Evolutionary conservation across 2,329 filamentous ascomycete species (phyloP).

Genomic region (Pestalotiopsis sp.): DNA sequence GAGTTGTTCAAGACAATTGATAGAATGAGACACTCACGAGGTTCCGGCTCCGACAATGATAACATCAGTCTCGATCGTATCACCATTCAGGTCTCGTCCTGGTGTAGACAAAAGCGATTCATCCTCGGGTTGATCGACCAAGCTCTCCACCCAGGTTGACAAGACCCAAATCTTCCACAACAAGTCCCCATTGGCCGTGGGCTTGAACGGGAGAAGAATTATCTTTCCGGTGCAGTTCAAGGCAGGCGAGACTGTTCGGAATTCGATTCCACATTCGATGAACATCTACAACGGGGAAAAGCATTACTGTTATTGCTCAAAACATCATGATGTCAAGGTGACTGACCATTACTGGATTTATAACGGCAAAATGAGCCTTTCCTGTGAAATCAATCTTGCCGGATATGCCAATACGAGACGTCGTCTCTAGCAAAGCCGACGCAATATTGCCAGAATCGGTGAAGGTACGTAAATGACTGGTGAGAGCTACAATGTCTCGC

Average conservation of each 20-base stretch:
- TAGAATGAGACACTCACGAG: constrained; percentile 23
- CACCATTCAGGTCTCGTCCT: constrained; percentile 17
- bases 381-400: constrained; percentile 20
- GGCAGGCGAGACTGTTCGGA: constrained; percentile 33
- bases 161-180: constrained; percentile 39
- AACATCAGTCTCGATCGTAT: constrained; percentile 33
- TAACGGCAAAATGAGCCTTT: constrained; percentile 19
- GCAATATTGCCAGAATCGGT: constrained; percentile 24
- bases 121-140: constrained; percentile 31
- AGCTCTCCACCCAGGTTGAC: constrained; percentile 29
- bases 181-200: not conserved
- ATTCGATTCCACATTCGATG: constrained; percentile 33
- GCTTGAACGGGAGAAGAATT: constrained; percentile 29
- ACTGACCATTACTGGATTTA: constrained; percentile 17
- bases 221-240: constrained; percentile 34
- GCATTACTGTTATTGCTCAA: not conserved
- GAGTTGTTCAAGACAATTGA: not conserved
- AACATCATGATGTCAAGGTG: not conserved
- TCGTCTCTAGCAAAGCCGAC: constrained; percentile 23
- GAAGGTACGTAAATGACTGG: constrained; percentile 40
- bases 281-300: constrained; percentile 26
- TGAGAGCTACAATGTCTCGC: constrained; percentile 39
- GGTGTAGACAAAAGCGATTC: constrained; percentile 25
- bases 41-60: constrained; percentile 38
- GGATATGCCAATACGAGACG: constrained; percentile 19